Evolutionary conservation across 2,329 filamentous ascomycete genomes (phyloP).

Genomic region (Phyllosticta ampelicida): DNA sequence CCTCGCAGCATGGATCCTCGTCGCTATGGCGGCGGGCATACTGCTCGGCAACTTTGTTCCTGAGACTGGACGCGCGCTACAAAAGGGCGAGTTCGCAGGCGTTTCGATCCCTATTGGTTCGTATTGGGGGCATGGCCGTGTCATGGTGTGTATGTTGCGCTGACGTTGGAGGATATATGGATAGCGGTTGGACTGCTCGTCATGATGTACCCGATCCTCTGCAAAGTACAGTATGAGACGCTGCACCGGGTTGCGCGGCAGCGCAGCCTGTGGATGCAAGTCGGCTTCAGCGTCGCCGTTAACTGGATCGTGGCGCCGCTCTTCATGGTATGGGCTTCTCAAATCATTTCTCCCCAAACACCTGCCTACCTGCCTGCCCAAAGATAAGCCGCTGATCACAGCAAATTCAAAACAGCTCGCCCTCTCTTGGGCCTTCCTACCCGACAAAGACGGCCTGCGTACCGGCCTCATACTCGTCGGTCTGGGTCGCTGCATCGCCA

Average conservation of each 20-base stretch:
- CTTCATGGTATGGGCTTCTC: constrained; percentile 51
- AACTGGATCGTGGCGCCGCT: constrained; percentile 81
- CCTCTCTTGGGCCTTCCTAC: constrained; percentile 50
- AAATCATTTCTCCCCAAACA: not conserved
- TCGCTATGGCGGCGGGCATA: constrained; percentile 67
- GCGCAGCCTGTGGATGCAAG: constrained; percentile 61
- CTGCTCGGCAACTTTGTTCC: constrained; percentile 67
- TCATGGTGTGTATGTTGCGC: not conserved
- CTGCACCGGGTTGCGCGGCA: constrained; percentile 56
- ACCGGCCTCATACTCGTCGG: constrained; percentile 73
- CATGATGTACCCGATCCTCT: constrained; percentile 93
- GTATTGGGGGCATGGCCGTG: constrained; percentile 13
- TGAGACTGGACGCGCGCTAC: constrained; percentile 48
- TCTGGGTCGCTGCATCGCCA: constrained; percentile 76
- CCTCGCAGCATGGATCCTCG: constrained; percentile 54
- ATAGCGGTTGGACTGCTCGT: constrained; percentile 67
- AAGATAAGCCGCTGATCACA: constrained; percentile 26
- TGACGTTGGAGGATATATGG: not conserved
- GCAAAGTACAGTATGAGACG: constrained; percentile 71
- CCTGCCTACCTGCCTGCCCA: too few species aligned
- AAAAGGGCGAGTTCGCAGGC: constrained; percentile 62
- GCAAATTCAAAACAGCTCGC: constrained; percentile 27
- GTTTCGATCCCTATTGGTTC: constrained; percentile 57
- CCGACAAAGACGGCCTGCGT: constrained; percentile 35
- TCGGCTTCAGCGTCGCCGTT: constrained; percentile 62